A percentile compares a stretch with the other conserved stretches of the same genome.
These are phyloP conservation scores for Allantophomopsis lycopodina DNA, from an alignment of 2,329 filamentous ascomycete species.

Conservation along the genomic window DNA sequence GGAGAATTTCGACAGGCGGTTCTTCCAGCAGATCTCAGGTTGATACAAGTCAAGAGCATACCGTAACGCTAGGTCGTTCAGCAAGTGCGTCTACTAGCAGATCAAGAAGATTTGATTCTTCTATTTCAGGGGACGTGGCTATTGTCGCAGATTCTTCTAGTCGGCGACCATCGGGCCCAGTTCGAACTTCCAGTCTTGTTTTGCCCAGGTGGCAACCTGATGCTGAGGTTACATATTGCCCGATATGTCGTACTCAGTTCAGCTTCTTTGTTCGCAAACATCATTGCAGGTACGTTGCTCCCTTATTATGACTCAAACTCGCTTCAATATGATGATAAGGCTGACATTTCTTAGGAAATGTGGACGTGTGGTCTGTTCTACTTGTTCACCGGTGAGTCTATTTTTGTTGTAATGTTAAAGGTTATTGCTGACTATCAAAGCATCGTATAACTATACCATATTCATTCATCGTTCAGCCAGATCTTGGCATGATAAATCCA, in stretches of 20 bases:
- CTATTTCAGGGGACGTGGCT: too few species aligned
- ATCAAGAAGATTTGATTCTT: too few species aligned
- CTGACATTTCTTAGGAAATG: slow-evolving; percentile 51
- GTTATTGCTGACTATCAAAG: too few species aligned
- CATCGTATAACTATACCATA: slow-evolving; percentile 91
- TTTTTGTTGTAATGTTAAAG: too few species aligned
- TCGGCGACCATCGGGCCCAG: too few species aligned
- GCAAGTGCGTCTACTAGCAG: too few species aligned
- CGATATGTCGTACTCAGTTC: slow-evolving; percentile 71
- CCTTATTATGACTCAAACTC: background rate
- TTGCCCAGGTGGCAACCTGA: slow-evolving; percentile 84
- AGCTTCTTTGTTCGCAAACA: slow-evolving; percentile 81
- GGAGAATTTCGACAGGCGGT: too few species aligned
- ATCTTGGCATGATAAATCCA: too few species aligned
- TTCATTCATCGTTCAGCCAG: slow-evolving; percentile 76
- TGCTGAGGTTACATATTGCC: slow-evolving; percentile 66
- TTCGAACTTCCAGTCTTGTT: slow-evolving; percentile 20
- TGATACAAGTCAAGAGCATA: too few species aligned
- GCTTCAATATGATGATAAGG: slow-evolving; percentile 1
- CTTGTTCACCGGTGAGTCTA: slow-evolving; percentile 54
- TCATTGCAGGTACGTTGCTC: slow-evolving; percentile 60
- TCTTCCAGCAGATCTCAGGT: too few species aligned
- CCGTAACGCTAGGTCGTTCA: too few species aligned
- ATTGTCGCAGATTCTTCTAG: too few species aligned
- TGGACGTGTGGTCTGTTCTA: slow-evolving; percentile 77